Evolutionary conservation across 441 rosid species (phyloP), one percentile per base, ranked within the genome.

Genomic region (Syzygium syzygioides): DNA sequence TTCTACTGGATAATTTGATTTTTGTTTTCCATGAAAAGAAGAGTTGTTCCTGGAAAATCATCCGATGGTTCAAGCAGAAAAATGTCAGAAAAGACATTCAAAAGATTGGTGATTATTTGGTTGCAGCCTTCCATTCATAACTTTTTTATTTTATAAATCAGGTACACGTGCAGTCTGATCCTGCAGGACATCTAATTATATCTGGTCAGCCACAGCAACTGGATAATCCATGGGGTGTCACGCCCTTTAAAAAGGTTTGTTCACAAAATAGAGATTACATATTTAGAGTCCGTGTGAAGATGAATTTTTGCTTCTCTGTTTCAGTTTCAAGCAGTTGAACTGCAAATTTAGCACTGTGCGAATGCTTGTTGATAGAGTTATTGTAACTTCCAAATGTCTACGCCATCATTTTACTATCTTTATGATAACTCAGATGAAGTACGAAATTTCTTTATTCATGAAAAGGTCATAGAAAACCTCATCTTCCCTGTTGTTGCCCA

Each of bases 161-260:
- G 97, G 96, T 95, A 79, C 97, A 93, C 56, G 97, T 95, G 90
- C 96, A 95, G 89, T 94, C 96, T 55, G 97, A 95, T 93, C 96
- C 97, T 86, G 95, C 94, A 5, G 96, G 97, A 66, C 96, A 95
- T n/a, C 90, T 95, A 92, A 92, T 95, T 89, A 95, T 95, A 90
- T 91, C 95, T 54, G 97, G 97, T 84, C 93, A 95, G 86, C 97
- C 97, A 83, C 93, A 93, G 91, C 94, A 95, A 71, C 88, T 92
- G 62, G 95, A 95, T 89, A 95, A 94, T 93, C 97, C 96, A n/a
- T 95, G 97, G 97, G 97, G 97, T 26, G 94, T 94, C 76, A 94
- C 96, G 17, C 95, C 97, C 28, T 95, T 94, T 88, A 94, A 94
- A 90, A 95, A 95, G 97, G 97, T 95, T 89, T 76, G 93, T 91